phyloP scores from a whole-genome alignment of 768 basidiomycete species.

The Lactarius pseudohatsudake region DNA sequence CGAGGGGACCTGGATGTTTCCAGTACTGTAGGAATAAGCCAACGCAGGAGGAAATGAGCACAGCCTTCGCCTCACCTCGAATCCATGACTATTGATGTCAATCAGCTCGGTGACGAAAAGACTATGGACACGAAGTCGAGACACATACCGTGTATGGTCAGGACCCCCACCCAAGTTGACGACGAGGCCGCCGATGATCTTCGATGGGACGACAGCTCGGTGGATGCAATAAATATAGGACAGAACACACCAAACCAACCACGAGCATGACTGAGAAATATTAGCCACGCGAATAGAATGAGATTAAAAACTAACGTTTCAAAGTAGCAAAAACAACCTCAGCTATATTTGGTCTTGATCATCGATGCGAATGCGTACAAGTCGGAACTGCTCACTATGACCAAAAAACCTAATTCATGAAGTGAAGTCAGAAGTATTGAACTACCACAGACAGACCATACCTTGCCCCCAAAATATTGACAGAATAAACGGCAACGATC shows the following conservation, averaged over 20 bases:
- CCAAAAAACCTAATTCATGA: slow-evolving; percentile 23
- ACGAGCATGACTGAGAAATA: slow-evolving; percentile 27
- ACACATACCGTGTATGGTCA: slow-evolving; percentile 27
- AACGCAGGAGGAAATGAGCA: background rate
- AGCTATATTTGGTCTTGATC: slow-evolving; percentile 11
- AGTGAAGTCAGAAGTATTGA: background rate
- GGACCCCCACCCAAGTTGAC: slow-evolving; percentile 28
- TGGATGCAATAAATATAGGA: background rate
- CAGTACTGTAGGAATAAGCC: slow-evolving; percentile 23
- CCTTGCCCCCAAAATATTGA: slow-evolving; percentile 24
- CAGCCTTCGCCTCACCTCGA: slow-evolving; percentile 15
- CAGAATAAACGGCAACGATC: slow-evolving; percentile 17
- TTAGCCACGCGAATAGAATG: slow-evolving; percentile 5
- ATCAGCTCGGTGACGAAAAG: background rate
- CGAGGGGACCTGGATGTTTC: slow-evolving; percentile 26
- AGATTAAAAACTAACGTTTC: slow-evolving; percentile 21
- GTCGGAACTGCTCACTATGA: slow-evolving; percentile 13
- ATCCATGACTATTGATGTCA: slow-evolving; percentile 23
- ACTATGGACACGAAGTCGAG: background rate
- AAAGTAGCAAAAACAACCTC: slow-evolving; percentile 28
- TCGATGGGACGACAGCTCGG: background rate
- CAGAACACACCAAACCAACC: slow-evolving; percentile 24
- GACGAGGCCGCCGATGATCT: slow-evolving; percentile 29
- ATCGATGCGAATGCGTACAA: background rate
- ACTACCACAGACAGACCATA: background rate